Base-by-base conservation (phyloP, 768 basidiomycete genomes). In the Cystofilobasidium macerans region DNA sequence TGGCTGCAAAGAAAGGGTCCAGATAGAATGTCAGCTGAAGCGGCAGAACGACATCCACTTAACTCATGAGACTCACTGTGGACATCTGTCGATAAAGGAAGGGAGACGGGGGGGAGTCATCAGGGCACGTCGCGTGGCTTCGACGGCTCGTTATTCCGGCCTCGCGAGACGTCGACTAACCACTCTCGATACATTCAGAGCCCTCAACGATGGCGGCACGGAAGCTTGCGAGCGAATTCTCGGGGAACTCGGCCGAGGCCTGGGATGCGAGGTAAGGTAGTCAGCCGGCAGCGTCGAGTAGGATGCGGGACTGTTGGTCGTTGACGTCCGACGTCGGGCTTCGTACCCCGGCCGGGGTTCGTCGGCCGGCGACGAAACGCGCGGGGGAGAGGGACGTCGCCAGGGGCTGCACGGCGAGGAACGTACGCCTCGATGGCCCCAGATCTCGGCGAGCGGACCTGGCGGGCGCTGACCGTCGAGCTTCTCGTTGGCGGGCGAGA, bases 151-250 rank as follows among this genome's bases (percentile, higher is more conserved):
- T 26, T n/a, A 42, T 4, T 7, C 16, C 16, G 8, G 38, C 38
- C 38, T 8, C 8, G 9, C 22, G 42, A 30, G 38, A 24, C 4
- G 32, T 28, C 13, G 14, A 71, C 79, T 69, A 54, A 80, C 95
- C 94, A 76, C 89, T 92, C 82, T 99, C 94, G 73, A 99, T 94
- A 70, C 85, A 93, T 75, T 99, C 91, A 54, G 91, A 87, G 68
- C 94, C 94, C 78, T 95, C 92, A 56, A 85, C 84, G 69, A 95
- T 90, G 73, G 94, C 94, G 69, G 88, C 88, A 75, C 89, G 85
- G 78, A 98, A 98, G 78, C 88, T 90, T 40, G 89, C 89, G 69
- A 92, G 82, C 57, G 92, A 94, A 80, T 98, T 98, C 78, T 98
- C 94, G 5, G 90, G 89, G 76, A 82, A 90, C 53, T 64, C 43